Conservation (phyloP, 805 yeast species). For the Yamadazyma philogaea region DNA sequence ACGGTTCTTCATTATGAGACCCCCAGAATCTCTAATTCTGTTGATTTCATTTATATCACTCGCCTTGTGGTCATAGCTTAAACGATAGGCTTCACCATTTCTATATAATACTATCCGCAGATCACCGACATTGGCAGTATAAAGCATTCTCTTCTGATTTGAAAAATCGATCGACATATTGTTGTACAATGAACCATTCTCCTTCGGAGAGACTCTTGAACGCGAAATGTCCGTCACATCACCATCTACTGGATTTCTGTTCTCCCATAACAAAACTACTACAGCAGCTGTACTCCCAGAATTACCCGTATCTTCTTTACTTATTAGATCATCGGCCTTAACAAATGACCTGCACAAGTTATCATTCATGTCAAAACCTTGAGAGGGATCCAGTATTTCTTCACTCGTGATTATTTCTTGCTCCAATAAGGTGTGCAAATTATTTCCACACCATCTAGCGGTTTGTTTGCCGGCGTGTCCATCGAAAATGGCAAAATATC, state of each 20-base stretch:
- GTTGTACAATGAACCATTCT: constrained; percentile 4
- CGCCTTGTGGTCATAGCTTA: constrained; percentile 93
- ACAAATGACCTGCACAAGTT: constrained; percentile 67
- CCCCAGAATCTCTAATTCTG: constrained; percentile 77
- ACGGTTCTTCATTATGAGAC: constrained; percentile 81
- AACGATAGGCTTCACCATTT: constrained; percentile 67
- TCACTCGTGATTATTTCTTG: constrained; percentile 42
- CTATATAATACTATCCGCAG: constrained; percentile 78
- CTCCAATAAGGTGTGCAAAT: constrained; percentile 68
- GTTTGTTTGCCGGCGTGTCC: constrained; percentile 96
- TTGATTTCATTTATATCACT: constrained; percentile 73
- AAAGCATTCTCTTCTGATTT: constrained; percentile 67
- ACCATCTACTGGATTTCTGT: constrained; percentile 22
- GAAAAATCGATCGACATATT: constrained; percentile 6
- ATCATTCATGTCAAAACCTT: constrained; percentile 45
- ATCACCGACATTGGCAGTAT: constrained; percentile 95
- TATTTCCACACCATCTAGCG: constrained; percentile 92
- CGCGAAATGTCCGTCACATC: not conserved
- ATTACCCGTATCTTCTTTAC: constrained; percentile 57
- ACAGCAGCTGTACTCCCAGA: constrained; percentile 97
- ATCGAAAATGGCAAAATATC: constrained; percentile 92
- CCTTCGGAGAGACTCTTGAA: constrained; percentile 2
- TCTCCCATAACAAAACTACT: constrained; percentile 85
- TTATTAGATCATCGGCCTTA: constrained; percentile 70
- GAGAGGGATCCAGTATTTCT: constrained; percentile 4